These are phyloP conservation scores for Ensete glaucum DNA, from an alignment of 176 grass and related monocot genomes.

Conservation along the genomic window DNA sequence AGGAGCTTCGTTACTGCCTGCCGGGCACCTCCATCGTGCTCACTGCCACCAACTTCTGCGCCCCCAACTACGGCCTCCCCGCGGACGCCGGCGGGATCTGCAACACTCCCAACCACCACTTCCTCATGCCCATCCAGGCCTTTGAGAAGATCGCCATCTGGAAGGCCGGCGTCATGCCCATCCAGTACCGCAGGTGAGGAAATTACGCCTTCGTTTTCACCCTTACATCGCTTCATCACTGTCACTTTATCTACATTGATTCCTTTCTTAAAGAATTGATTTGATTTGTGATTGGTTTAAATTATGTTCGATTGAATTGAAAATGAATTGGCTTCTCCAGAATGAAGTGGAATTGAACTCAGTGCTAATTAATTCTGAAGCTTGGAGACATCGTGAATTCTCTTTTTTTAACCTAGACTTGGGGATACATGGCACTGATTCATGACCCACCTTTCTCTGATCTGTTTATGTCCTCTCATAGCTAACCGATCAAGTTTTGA, in stretches of 20 bases:
- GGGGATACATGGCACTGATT: not conserved
- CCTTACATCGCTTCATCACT: no score
- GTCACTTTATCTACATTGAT: not conserved
- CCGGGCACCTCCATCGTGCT: conserved; percentile 88
- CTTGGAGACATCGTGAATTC: not conserved
- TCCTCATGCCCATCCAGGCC: conserved; percentile 91
- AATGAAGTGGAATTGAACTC: not conserved
- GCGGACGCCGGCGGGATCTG: conserved; percentile 81
- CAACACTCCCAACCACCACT: conserved; percentile 89
- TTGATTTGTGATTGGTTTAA: not conserved
- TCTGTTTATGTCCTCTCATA: not conserved
- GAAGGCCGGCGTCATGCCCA: conserved; percentile 97
- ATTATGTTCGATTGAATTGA: not conserved
- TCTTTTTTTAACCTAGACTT: not conserved
- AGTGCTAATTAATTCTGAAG: not conserved
- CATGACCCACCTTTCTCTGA: not conserved
- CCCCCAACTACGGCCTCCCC: conserved; percentile 76
- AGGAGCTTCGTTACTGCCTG: conserved; percentile 82
- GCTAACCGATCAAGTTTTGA: no score
- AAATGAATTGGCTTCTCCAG: not conserved
- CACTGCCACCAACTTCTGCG: conserved; percentile 95
- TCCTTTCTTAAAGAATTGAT: not conserved
- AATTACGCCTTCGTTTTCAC: not conserved
- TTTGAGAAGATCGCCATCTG: conserved; percentile 99
- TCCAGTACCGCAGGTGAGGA: conserved; percentile 80